Percentiles rank a stretch among this genome's conserved stretches.
Conservation (phyloP, 495 filamentous ascomycete genomes). For the Penicillium longicatenatum region DNA sequence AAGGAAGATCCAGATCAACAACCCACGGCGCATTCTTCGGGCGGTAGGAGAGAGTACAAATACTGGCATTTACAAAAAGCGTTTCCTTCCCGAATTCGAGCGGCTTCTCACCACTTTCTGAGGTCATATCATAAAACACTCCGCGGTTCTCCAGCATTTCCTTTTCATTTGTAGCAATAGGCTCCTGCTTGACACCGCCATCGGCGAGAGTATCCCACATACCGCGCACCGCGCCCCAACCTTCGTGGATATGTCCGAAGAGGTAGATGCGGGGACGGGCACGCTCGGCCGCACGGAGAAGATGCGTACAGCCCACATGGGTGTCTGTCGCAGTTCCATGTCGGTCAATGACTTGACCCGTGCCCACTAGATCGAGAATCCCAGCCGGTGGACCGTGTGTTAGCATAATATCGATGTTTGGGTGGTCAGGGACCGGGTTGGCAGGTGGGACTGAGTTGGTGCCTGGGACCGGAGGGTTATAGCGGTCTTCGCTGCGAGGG, state of each 20-base stretch:
- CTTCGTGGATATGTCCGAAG: conserved; percentile 69
- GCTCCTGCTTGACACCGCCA: conserved; percentile 23
- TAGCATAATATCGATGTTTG: conserved; percentile 63
- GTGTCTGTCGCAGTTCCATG: background rate
- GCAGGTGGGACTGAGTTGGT: conserved; percentile 21
- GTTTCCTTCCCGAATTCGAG: conserved; percentile 58
- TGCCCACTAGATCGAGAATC: conserved; percentile 53
- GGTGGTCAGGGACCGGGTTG: conserved; percentile 52
- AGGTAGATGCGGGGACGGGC: conserved; percentile 55
- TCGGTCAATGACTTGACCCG: conserved; percentile 6
- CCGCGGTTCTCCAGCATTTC: conserved; percentile 43
- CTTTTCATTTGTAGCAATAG: conserved; percentile 37
- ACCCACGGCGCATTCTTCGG: conserved; percentile 61
- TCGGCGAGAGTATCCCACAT: conserved; percentile 47
- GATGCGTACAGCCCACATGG: conserved; percentile 51
- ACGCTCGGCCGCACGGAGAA: conserved; percentile 45
- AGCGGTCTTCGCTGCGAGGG: conserved; percentile 52
- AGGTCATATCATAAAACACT: conserved; percentile 47
- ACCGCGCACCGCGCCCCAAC: conserved; percentile 65
- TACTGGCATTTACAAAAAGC: conserved; percentile 72
- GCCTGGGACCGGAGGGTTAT: conserved; percentile 39
- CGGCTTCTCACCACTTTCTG: conserved; percentile 24
- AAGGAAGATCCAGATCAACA: conserved; percentile 62
- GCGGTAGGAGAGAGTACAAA: conserved; percentile 53
- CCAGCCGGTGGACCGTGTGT: conserved; percentile 73